phyloP scores from a whole-genome alignment of 192 early-diverging fungal genomes.

The Backusella liffmaniae region DNA sequence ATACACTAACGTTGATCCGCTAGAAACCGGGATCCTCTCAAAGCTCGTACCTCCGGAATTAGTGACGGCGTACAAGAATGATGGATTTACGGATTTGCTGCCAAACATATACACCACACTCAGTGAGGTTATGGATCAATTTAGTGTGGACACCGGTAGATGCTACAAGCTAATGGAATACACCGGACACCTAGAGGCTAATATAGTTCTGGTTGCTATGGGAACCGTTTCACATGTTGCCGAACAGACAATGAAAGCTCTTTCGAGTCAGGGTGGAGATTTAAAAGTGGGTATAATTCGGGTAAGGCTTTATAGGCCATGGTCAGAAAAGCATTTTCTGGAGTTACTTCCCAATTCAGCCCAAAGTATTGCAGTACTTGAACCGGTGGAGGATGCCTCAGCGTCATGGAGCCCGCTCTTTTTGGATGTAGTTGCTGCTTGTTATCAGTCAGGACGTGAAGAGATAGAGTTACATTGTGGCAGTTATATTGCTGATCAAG shows the following conservation, averaged over 20 bases:
- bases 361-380: conserved; percentile 59
- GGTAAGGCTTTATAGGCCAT: conserved; percentile 75
- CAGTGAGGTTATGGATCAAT: conserved; percentile 49
- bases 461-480: conserved; percentile 44
- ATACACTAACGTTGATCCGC: background rate
- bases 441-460: conserved; percentile 41
- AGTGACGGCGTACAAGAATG: conserved; percentile 3
- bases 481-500: conserved; percentile 36
- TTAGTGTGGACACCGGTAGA: conserved; percentile 53
- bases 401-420: conserved; percentile 77
- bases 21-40: background rate
- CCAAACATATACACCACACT: conserved; percentile 31
- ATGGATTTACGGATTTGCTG: background rate
- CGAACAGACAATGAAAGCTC: conserved; percentile 37
- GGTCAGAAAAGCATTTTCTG: conserved; percentile 56
- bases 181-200: conserved; percentile 58
- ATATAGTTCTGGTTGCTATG: conserved; percentile 73
- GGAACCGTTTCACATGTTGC: conserved; percentile 54
- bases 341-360: conserved; percentile 60
- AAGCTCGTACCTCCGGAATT: background rate
- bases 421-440: conserved; percentile 75
- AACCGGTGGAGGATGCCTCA: conserved; percentile 55
- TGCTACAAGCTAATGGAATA: conserved; percentile 64
- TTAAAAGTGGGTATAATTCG: conserved; percentile 69
- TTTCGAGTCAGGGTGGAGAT: conserved; percentile 13